Evolutionary conservation across 805 yeast genomes (phyloP), one percentile per base, ranked within the genome.

Genomic region (Komagataella mondaviorum): DNA sequence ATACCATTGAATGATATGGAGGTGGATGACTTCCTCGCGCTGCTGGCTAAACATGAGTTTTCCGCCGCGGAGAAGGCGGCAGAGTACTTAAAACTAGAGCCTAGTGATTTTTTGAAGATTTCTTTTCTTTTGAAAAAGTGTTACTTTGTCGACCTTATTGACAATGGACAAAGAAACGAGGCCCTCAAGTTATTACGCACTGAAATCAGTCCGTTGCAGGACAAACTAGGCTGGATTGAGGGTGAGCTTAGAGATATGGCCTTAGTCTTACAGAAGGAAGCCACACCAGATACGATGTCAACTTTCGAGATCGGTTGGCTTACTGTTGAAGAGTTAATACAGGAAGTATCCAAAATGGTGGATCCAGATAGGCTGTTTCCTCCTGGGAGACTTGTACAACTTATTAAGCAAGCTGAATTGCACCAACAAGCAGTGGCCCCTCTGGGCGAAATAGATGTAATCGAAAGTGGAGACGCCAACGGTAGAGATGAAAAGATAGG

Each of bases 191-290:
- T 47, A 22, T 43, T 50, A 24, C 52, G 52, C 22, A 18, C 47
- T 17, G 49, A 50, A 14, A 50, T 47, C 6, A 18, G 16, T 10
- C 24, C 23, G 16, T n/a, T 43, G 12, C 47, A 44, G 30, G 18
- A 46, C 23, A 22, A 36, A 6, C 43, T 46, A 12, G 52, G 52
- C 6, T 50, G 52, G 52, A 36, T 50, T 36, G 52, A 46, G 6
- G 44, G 30, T 8, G 24, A 30, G 14, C 39, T 14, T 23, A 23
- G 39, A 16, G 17, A 20, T 23, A 46, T 14, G 23, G 52, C 20
- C 20, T 20, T 14, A 6, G 39, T 12, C 49, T 50, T 16, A 44
- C 47, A n/a, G 20, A 30, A 18, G 46, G 44, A 6, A 22, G 10
- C 49, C 52, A 8, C 17, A 47, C 14, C 12, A 14, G 10, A 20